Evolutionary conservation across 2,329 filamentous ascomycete species (phyloP).

Genomic region (Fusarium hainanense): DNA sequence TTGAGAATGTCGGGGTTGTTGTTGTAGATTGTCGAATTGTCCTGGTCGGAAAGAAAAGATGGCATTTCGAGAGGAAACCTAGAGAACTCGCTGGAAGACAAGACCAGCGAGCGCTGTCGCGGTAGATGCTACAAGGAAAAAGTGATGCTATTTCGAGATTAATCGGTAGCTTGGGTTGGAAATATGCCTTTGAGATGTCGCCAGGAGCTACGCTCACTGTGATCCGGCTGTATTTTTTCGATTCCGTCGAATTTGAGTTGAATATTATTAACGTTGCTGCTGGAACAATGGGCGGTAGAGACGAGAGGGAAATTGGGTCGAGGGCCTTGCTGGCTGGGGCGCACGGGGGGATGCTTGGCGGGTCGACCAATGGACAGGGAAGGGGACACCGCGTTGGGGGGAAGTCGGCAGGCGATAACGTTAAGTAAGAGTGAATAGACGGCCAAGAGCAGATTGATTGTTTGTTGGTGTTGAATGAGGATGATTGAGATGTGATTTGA

Average conservation of each 20-base stretch:
- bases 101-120: constrained; percentile 41
- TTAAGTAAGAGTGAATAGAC: constrained; percentile 16
- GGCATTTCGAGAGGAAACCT: constrained; percentile 59
- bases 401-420: constrained; percentile 7
- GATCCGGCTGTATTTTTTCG: constrained; percentile 13
- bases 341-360: constrained; percentile 45
- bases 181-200: constrained; percentile 22
- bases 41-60: constrained; percentile 63
- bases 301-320: constrained; percentile 45
- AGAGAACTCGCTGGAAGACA: constrained; percentile 36
- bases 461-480: constrained; percentile 29
- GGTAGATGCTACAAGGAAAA: constrained; percentile 42
- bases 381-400: constrained; percentile 36
- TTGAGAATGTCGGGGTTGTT: constrained; percentile 58
- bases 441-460: constrained; percentile 2
- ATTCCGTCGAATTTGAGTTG: constrained; percentile 30
- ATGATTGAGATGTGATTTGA: constrained; percentile 28
- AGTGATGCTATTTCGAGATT: constrained; percentile 39
- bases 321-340: constrained; percentile 43
- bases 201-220: constrained; percentile 16
- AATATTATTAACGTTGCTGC: constrained; percentile 26
- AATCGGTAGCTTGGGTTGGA: constrained; percentile 28
- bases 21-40: constrained; percentile 56
- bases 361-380: constrained; percentile 42
- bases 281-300: constrained; percentile 37